Evolutionary conservation across 192 early-diverging fungal genomes (phyloP).

Genomic region (Piromyces finnis): DNA sequence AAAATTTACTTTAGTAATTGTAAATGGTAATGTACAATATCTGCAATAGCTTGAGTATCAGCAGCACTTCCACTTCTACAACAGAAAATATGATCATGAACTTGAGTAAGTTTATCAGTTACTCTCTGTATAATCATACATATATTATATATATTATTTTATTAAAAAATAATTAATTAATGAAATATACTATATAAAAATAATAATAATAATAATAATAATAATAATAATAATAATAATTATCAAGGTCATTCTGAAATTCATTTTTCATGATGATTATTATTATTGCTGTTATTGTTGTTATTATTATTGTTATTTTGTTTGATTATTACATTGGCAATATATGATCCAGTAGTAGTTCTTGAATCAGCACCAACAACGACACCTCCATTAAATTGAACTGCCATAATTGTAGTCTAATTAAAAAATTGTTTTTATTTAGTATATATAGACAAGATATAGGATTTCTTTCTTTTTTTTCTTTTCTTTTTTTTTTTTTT

Average conservation of each 20-base stretch:
- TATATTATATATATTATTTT: too few relatives aligned
- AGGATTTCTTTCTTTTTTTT: too few relatives aligned
- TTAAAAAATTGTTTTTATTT: not conserved
- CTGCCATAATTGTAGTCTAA: slow-evolving; percentile 68
- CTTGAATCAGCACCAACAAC: slow-evolving; percentile 94
- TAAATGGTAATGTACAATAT: slow-evolving; percentile 91
- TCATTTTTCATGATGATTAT: too few relatives aligned
- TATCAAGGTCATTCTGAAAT: too few relatives aligned
- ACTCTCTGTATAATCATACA: slow-evolving; percentile 48
- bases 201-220: too few relatives aligned
- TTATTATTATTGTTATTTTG: too few relatives aligned
- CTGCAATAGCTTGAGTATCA: slow-evolving; percentile 96
- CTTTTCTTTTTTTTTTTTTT: too few relatives aligned
- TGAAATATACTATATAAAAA: too few relatives aligned
- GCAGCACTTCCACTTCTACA: slow-evolving; percentile 95
- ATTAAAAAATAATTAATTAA: too few relatives aligned
- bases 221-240: too few relatives aligned
- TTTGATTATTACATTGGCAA: slow-evolving; percentile 20
- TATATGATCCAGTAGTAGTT: slow-evolving; percentile 88
- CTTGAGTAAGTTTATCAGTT: slow-evolving; percentile 90
- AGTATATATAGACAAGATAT: too few relatives aligned
- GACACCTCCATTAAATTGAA: slow-evolving; percentile 66
- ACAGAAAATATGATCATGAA: slow-evolving; percentile 91
- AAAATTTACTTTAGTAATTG: slow-evolving; percentile 67
- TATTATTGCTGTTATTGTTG: too few relatives aligned